A percentile compares a stretch with the other conserved stretches of the same genome.
These are phyloP conservation scores for Exophiala phaeomuriformis DNA, from an alignment of 2,329 filamentous ascomycete species.

Conservation along the genomic window DNA sequence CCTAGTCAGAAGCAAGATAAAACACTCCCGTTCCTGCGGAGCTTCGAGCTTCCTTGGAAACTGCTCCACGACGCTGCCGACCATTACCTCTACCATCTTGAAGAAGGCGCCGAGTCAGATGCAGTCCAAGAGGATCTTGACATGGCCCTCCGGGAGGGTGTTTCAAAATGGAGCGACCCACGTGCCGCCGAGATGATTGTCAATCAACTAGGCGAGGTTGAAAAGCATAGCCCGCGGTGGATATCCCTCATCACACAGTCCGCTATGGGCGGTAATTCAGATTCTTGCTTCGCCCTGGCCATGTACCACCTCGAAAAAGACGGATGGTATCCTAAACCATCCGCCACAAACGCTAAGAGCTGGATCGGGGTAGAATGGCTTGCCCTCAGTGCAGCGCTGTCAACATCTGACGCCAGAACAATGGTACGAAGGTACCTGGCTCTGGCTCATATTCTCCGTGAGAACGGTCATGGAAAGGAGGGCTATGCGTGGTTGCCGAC, in stretches of 20 bases:
- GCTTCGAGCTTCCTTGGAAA: slow-evolving; percentile 11
- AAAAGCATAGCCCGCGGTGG: slow-evolving; percentile 14
- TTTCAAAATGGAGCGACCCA: slow-evolving; percentile 15
- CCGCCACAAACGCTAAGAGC: background rate
- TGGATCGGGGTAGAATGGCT: slow-evolving; percentile 20
- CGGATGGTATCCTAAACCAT: slow-evolving; percentile 15
- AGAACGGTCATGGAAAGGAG: slow-evolving; percentile 8
- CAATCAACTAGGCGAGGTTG: slow-evolving; percentile 1
- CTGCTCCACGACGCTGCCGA: slow-evolving; percentile 9
- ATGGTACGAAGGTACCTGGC: slow-evolving; percentile 11
- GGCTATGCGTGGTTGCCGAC: slow-evolving; percentile 4
- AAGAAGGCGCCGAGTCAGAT: slow-evolving; percentile 1
- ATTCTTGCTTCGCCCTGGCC: slow-evolving; percentile 15
- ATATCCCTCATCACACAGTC: slow-evolving; percentile 12
- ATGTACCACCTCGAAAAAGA: slow-evolving; percentile 18
- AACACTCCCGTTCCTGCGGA: background rate
- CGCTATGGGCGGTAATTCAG: slow-evolving; percentile 10
- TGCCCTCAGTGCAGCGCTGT: slow-evolving; percentile 14
- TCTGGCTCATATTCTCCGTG: slow-evolving; percentile 10
- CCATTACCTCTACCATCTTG: slow-evolving; percentile 10
- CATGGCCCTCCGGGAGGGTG: slow-evolving; percentile 12
- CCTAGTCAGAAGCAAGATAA: slow-evolving; percentile 4
- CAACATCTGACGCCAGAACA: background rate
- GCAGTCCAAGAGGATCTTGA: slow-evolving; percentile 12
- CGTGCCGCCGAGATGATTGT: slow-evolving; percentile 9